These are phyloP conservation scores for Ceraceosorus guamensis DNA, from an alignment of 1,284 basidiomycete species.

Conservation along the genomic window DNA sequence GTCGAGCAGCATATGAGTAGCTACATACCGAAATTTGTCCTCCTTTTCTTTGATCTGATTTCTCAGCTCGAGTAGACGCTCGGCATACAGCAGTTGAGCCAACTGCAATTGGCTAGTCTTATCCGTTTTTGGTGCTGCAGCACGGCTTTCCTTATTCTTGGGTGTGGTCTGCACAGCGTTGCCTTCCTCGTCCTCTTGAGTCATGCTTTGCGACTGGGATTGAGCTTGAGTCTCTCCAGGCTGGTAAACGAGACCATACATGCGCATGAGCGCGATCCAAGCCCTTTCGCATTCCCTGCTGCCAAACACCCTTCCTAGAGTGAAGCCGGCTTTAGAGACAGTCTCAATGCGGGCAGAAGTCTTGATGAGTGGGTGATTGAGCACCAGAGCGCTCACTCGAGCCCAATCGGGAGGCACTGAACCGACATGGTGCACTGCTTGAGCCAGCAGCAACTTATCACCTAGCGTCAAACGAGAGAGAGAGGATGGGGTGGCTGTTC, in stretches of 20 bases:
- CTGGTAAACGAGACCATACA: slow-evolving; percentile 14
- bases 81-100: slow-evolving; percentile 39
- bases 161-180: slow-evolving; percentile 3
- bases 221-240: not conserved
- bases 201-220: not conserved
- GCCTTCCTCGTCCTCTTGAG: slow-evolving; percentile 1
- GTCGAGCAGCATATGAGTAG: slow-evolving; percentile 24
- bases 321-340: slow-evolving; percentile 28
- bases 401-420: slow-evolving; percentile 37
- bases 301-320: slow-evolving; percentile 30
- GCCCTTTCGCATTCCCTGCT: slow-evolving; percentile 35
- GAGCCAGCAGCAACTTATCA: slow-evolving; percentile 43
- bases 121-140: slow-evolving; percentile 22
- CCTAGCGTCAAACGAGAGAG: slow-evolving; percentile 7
- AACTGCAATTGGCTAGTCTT: slow-evolving; percentile 30
- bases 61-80: slow-evolving; percentile 34
- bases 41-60: slow-evolving; percentile 33
- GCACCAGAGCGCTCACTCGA: slow-evolving; percentile 24
- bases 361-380: slow-evolving; percentile 33
- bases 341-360: slow-evolving; percentile 19
- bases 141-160: slow-evolving; percentile 26
- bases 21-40: slow-evolving; percentile 19
- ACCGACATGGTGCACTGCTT: slow-evolving; percentile 39
- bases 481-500: slow-evolving; percentile 1
- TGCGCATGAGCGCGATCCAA: slow-evolving; percentile 35